Percentiles rank a stretch among this genome's conserved stretches.
phyloP scores from a whole-genome alignment of 1,284 basidiomycete species.

The Boletus semigastroideus region DNA sequence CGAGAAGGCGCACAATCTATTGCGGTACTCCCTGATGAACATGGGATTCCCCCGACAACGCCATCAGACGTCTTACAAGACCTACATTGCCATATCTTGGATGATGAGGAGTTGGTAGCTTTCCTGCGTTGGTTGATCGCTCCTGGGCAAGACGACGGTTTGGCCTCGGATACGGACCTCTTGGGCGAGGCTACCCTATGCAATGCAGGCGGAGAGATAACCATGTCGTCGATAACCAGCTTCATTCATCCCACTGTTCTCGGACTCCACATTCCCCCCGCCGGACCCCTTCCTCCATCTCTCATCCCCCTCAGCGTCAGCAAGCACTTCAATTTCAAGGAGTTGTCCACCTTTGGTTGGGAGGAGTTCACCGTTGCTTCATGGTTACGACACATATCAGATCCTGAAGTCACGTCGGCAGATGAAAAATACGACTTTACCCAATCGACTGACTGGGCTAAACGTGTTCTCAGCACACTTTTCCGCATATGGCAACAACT shows the following conservation, averaged over 20 bases:
- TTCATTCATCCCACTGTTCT: background rate
- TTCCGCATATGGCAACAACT: background rate
- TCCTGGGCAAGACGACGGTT: background rate
- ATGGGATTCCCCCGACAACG: background rate
- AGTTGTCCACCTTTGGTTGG: background rate
- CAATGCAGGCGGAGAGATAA: background rate
- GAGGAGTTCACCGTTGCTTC: background rate
- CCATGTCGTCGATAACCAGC: background rate
- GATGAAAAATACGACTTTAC: background rate
- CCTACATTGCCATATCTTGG: background rate
- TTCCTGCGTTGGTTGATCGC: constrained; percentile 1
- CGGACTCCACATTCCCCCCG: background rate
- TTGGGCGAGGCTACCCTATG: background rate
- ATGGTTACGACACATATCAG: background rate
- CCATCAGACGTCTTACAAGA: background rate
- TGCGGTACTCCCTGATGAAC: background rate
- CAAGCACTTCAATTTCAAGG: background rate
- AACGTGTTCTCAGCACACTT: background rate
- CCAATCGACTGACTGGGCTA: background rate
- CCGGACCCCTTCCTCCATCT: constrained; percentile 2
- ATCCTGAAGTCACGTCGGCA: background rate
- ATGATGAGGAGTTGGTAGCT: background rate
- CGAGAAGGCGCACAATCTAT: background rate
- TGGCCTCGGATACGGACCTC: background rate
- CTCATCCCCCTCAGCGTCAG: background rate